These are phyloP conservation scores for Astrothelium macrocarpum DNA, from an alignment of 495 filamentous ascomycete genomes.

Conservation along the genomic window DNA sequence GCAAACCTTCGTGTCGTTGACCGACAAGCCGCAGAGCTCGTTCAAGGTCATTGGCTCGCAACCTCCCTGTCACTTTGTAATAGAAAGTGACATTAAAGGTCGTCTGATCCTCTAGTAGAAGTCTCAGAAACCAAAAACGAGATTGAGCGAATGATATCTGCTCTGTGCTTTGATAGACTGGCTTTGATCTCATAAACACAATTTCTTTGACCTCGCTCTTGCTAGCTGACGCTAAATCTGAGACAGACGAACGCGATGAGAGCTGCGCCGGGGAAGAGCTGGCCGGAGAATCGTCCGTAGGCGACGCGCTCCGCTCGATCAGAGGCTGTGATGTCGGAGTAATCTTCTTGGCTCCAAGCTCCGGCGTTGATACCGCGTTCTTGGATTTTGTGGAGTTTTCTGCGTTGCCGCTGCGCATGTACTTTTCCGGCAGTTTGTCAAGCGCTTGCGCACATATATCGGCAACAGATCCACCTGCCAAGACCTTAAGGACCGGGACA, in stretches of 20 bases:
- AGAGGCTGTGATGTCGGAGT: no score
- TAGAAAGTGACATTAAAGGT: background rate
- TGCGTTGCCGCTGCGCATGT: background rate
- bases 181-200: background rate
- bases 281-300: no score
- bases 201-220: background rate
- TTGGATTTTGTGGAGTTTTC: background rate
- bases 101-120: background rate
- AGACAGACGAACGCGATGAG: no score
- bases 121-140: background rate
- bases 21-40: background rate
- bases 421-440: background rate
- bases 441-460: background rate
- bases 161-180: background rate
- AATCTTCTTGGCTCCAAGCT: no score
- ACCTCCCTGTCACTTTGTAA: background rate
- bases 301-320: no score
- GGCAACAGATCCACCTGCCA: background rate
- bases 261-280: no score
- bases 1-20: background rate
- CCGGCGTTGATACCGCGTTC: no score
- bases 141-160: background rate
- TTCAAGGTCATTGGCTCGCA: background rate
- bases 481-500: slow-evolving; percentile 1
- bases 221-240: no score